These are phyloP conservation scores for Rhizopogon vesiculosus DNA, from an alignment of 768 basidiomycete genomes.

Conservation along the genomic window DNA sequence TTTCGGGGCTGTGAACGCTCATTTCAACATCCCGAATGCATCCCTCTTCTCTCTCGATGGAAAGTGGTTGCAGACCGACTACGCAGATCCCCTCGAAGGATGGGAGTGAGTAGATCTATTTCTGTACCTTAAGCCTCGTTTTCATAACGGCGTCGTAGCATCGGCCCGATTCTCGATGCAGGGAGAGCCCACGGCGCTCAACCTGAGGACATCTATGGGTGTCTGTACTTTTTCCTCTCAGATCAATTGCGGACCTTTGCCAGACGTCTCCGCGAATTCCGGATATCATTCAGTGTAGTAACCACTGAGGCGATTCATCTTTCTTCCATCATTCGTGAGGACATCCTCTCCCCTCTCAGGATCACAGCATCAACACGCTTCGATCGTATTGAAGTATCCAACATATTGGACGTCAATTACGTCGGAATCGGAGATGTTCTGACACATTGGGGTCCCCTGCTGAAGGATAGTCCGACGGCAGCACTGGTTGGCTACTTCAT, in stretches of 20 bases:
- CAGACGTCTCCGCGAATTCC: slow-evolving; percentile 26
- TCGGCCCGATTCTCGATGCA: slow-evolving; percentile 32
- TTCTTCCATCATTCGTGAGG: slow-evolving; percentile 29
- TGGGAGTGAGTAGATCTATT: slow-evolving; percentile 39
- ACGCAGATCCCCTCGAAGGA: slow-evolving; percentile 41
- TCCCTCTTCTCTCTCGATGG: slow-evolving; percentile 42
- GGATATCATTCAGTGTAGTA: slow-evolving; percentile 29
- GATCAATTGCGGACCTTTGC: slow-evolving; percentile 36
- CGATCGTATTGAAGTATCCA: slow-evolving; percentile 46
- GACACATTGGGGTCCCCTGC: slow-evolving; percentile 32
- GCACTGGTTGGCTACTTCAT: slow-evolving; percentile 40
- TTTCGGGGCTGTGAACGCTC: slow-evolving; percentile 36
- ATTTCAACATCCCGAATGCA: slow-evolving; percentile 39
- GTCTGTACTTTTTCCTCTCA: slow-evolving; percentile 42
- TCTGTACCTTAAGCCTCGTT: background rate
- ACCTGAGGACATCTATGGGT: slow-evolving; percentile 43
- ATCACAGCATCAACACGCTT: slow-evolving; percentile 26
- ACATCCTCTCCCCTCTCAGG: slow-evolving; percentile 9
- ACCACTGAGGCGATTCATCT: slow-evolving; percentile 36
- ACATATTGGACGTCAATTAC: slow-evolving; percentile 40
- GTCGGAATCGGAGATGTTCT: slow-evolving; percentile 32
- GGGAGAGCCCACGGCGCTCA: slow-evolving; percentile 36
- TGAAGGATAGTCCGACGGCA: slow-evolving; percentile 25
- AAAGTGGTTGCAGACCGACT: slow-evolving; percentile 37
- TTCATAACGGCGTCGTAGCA: slow-evolving; percentile 18